These are phyloP conservation scores for Diaporthe velutina DNA, from an alignment of 2,329 filamentous ascomycete species.

Conservation along the genomic window DNA sequence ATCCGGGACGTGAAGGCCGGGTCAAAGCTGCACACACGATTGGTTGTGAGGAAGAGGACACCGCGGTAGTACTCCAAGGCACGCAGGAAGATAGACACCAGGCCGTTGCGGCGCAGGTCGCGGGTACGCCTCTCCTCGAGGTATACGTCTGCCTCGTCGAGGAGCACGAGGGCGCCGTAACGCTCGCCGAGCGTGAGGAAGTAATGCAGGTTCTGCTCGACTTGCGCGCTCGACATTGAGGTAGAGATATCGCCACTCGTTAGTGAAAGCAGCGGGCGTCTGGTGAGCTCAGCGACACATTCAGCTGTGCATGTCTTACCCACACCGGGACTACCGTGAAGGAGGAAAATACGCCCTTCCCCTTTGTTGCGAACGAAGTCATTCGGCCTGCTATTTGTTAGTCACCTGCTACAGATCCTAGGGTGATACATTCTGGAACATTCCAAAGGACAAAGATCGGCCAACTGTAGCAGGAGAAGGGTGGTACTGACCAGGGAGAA, in stretches of 20 bases:
- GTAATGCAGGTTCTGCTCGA: slow-evolving; percentile 58
- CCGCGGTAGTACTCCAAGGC: slow-evolving; percentile 65
- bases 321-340: slow-evolving; percentile 66
- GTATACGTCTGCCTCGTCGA: slow-evolving; percentile 73
- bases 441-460: no score
- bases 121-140: slow-evolving; percentile 62
- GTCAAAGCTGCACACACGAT: slow-evolving; percentile 62
- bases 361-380: slow-evolving; percentile 65
- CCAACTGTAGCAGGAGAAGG: no score
- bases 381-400: no score
- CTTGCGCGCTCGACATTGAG: slow-evolving; percentile 47
- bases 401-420: no score
- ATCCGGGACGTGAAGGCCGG: slow-evolving; percentile 63
- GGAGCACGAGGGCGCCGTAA: slow-evolving; percentile 65
- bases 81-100: slow-evolving; percentile 64
- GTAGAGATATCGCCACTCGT: slow-evolving; percentile 63
- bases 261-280: slow-evolving; percentile 64
- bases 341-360: slow-evolving; percentile 63
- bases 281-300: slow-evolving; percentile 64
- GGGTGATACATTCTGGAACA: no score
- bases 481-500: no score
- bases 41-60: slow-evolving; percentile 64
- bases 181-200: slow-evolving; percentile 63
- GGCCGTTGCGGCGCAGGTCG: slow-evolving; percentile 60
- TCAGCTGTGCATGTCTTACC: slow-evolving; percentile 71